phyloP scores from a whole-genome alignment of 148 eudicot genomes.

The Amaranthus hypochondriacus region DNA sequence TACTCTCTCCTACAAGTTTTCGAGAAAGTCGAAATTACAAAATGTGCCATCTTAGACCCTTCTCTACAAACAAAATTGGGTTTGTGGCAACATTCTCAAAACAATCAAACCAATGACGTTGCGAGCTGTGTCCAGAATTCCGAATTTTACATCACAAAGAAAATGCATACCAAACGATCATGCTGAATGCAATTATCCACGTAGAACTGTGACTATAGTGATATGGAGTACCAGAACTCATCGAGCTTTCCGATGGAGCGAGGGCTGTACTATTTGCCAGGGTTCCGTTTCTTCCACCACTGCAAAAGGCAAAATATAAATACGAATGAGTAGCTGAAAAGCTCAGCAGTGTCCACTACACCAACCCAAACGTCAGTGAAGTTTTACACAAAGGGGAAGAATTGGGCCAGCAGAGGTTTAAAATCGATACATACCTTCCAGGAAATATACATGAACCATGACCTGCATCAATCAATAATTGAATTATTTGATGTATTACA shows the following conservation, averaged over 20 bases:
- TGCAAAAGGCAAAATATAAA: slow-evolving; percentile 23
- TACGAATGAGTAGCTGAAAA: not conserved
- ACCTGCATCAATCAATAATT: slow-evolving; percentile 43
- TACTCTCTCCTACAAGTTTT: not conserved
- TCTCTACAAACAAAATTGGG: slow-evolving; percentile 30
- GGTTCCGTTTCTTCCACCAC: slow-evolving; percentile 62
- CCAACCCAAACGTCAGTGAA: not conserved
- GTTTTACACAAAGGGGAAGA: too few species aligned
- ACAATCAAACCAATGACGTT: slow-evolving; percentile 8
- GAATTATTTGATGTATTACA: not conserved
- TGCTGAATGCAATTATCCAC: slow-evolving; percentile 17
- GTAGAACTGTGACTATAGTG: slow-evolving; percentile 17
- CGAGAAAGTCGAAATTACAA: not conserved
- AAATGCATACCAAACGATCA: slow-evolving; percentile 26
- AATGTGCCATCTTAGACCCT: slow-evolving; percentile 22
- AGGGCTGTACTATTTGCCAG: slow-evolving; percentile 46
- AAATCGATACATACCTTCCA: slow-evolving; percentile 56
- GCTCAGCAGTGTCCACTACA: not conserved
- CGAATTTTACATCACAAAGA: slow-evolving; percentile 26
- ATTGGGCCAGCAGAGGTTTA: not conserved
- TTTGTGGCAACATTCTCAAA: slow-evolving; percentile 14
- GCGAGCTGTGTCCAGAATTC: not conserved
- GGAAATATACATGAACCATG: slow-evolving; percentile 80
- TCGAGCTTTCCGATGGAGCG: slow-evolving; percentile 71
- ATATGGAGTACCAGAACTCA: slow-evolving; percentile 35